Evolutionary conservation across 805 yeast species (phyloP).

Genomic region (Lipomyces kockii): DNA sequence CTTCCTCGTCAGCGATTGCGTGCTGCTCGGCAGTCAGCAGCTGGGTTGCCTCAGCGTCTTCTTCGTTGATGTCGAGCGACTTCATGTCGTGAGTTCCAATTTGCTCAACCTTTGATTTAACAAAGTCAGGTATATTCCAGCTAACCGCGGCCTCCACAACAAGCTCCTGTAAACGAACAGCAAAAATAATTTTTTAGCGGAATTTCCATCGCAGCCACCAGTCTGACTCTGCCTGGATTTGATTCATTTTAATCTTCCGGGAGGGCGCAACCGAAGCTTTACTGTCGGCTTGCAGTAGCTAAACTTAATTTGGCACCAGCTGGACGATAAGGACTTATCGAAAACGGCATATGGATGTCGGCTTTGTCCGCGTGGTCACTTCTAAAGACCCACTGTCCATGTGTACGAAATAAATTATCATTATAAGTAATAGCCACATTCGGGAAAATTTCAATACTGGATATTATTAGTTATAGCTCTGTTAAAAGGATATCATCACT

Average conservation of each 20-base stretch:
- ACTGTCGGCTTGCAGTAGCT: neutral
- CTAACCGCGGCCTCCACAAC: too few species aligned
- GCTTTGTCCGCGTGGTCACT: too few species aligned
- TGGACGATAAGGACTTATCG: neutral
- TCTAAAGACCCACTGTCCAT: neutral
- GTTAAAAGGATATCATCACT: too few species aligned
- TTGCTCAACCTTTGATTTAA: neutral
- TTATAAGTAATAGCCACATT: too few species aligned
- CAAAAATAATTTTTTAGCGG: neutral
- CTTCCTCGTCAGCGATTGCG: slow-evolving; percentile 11
- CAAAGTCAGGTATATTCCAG: neutral
- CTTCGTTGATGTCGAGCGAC: slow-evolving; percentile 16
- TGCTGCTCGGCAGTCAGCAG: slow-evolving; percentile 11
- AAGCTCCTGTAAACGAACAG: too few species aligned
- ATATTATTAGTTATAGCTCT: too few species aligned
- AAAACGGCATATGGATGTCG: too few species aligned
- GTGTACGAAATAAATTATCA: neutral
- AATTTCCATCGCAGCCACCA: neutral
- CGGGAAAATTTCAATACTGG: too few species aligned
- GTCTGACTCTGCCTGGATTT: neutral
- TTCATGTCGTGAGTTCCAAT: neutral
- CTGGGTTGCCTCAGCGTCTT: slow-evolving; percentile 26
- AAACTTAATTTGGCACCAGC: neutral
- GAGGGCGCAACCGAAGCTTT: neutral
- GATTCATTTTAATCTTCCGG: neutral